Conservation (phyloP, 345 rosid genomes). For the Adansonia digitata region DNA sequence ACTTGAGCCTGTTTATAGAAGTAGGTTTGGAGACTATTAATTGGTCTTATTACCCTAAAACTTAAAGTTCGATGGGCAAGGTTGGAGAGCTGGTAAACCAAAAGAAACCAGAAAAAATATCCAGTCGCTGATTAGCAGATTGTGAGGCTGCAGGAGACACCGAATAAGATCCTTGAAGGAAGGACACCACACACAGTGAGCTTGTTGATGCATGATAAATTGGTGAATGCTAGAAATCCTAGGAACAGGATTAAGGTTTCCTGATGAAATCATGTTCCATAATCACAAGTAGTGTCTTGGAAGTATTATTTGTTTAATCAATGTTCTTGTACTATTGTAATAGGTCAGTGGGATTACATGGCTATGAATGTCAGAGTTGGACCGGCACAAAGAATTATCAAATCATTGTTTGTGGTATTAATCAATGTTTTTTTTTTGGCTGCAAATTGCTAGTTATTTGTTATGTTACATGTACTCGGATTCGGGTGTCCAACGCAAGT, state of each 20-base stretch:
- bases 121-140: constrained; percentile 98
- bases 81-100: no score
- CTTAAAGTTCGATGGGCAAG: no score
- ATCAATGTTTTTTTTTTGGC: constrained; percentile 15
- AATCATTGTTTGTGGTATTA: constrained; percentile 88
- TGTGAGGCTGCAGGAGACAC: constrained; percentile 97
- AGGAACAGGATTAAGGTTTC: constrained; percentile 94
- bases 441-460: no score
- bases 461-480: no score
- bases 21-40: constrained; percentile 3
- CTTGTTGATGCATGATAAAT: constrained; percentile 92
- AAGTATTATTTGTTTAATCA: constrained; percentile 8
- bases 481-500: no score
- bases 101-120: no score
- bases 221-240: constrained; percentile 93
- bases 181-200: constrained; percentile 98
- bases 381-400: constrained; percentile 83
- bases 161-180: constrained; percentile 94
- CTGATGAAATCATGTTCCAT: not conserved
- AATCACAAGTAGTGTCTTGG: not conserved
- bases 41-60: no score
- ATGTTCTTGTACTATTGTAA: not conserved
- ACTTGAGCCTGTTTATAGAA: not conserved
- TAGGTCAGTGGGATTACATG: constrained; percentile 94
- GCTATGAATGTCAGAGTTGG: constrained; percentile 92